Evolutionary conservation across 176 grass and related monocot species (phyloP), one percentile per base, ranked within the genome.

Genomic region (Oryza glaberrima): DNA sequence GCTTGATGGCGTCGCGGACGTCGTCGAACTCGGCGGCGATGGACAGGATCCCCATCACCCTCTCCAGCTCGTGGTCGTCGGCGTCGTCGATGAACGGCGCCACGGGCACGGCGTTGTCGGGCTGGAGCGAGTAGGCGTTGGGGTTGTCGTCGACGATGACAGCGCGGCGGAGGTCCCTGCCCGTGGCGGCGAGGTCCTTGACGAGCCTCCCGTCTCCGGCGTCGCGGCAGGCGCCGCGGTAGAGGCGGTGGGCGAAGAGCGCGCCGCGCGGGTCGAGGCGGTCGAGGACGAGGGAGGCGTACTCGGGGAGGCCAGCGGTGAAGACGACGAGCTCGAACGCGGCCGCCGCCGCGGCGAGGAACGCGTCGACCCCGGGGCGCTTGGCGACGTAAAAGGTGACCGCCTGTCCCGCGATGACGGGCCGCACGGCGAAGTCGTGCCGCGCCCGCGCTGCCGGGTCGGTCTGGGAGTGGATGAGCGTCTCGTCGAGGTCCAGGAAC

Each of bases 71-170:
- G 15, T 47, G 67, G 70, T 99, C 90, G 13, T 61, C 69, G 69
- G 77, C 82, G 48, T 99, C 83, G 23, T 99, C 78, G 14, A 92
- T 79, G 52, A 99, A 99, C 15, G 93, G 93, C 34, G 41, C 84
- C 15, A 99, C 74, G 0, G 82, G 93, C 12, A 99, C 43, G 3
- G 93, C 93, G n/a, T 96, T 99, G 47, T 94, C 90, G 30, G 93
- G 96, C 65, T 96, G 93, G 48, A 96, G 71, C 3, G 78, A 60
- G 72, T 99, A 99, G 10, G 96, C 88, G 25, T 94, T 99, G 0
- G 96, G 93, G 81, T 99, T 96, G 81, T 99, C 96, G 74, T 99
- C 93, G 56, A 99, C 81, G 79, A 99, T 95, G 45, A 99, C 82
- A 22, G 82, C 83, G 30, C 77, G 78, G 67, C 92, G 81, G 14